These are phyloP conservation scores for Trypanosoma caninum DNA, from an alignment of 208 protist species.

Conservation along the genomic window DNA sequence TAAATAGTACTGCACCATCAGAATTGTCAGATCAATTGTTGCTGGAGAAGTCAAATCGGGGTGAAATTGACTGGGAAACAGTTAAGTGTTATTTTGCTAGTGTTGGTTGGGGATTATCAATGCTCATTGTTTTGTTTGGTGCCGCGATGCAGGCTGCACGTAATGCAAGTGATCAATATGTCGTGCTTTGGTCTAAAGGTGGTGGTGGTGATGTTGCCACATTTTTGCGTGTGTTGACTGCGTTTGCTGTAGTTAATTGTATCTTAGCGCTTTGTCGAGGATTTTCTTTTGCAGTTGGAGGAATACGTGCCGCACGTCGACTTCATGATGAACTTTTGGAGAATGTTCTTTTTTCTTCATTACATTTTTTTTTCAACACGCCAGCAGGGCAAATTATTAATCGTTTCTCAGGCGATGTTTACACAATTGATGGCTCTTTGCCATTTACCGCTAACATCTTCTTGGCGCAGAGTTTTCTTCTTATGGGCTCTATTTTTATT, in stretches of 20 bases:
- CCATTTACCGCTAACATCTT: conserved; percentile 63
- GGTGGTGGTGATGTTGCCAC: neutral
- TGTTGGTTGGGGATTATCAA: conserved; percentile 16
- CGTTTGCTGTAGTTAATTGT: conserved; percentile 21
- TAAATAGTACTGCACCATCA: too few species aligned
- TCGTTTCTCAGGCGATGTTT: conserved; percentile 73
- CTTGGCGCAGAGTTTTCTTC: conserved; percentile 33
- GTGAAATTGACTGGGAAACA: conserved; percentile 19
- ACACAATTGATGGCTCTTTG: conserved; percentile 72
- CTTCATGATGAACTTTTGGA: conserved; percentile 56
- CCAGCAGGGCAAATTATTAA: conserved; percentile 74
- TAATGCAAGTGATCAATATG: conserved; percentile 27
- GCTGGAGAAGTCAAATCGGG: conserved; percentile 14
- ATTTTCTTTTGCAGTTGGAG: conserved; percentile 30
- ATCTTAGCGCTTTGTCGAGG: conserved; percentile 22
- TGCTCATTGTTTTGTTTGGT: conserved; percentile 18
- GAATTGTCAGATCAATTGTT: too few species aligned
- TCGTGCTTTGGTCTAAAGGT: conserved; percentile 26
- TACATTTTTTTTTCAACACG: conserved; percentile 55
- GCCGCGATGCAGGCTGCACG: conserved; percentile 25
- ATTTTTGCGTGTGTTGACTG: conserved; percentile 16
- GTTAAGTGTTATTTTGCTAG: conserved; percentile 17
- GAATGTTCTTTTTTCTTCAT: conserved; percentile 36
- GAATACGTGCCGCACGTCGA: conserved; percentile 28
- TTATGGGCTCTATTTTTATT: conserved; percentile 28